Evolutionary conservation across 352 stramenopile genomes (phyloP), one percentile per base, ranked within the genome.

Genomic region (Aphanomyces stellatus): DNA sequence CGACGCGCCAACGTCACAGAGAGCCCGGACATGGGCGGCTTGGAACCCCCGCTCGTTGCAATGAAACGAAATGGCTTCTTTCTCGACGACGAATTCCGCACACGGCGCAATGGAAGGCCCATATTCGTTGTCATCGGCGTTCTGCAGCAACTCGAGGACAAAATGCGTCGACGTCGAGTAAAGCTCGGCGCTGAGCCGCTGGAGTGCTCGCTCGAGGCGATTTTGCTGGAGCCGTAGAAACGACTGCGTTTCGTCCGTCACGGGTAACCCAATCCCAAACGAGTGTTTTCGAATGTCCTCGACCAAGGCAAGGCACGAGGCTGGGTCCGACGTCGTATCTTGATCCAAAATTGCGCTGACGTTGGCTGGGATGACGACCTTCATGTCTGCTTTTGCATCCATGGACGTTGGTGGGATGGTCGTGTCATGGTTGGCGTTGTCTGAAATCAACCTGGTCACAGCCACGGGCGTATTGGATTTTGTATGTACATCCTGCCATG

Each of bases 91-190:
- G 61, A 95, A 93, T 49, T 82, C 77, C 25, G 78, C 79, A 5
- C 74, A 70, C 3, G 87, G 86, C 33, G 78, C 59, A 11, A 82
- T 73, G 8, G 53, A 51, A 1, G 46, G 7, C 6, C 71, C 62
- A 49, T 95, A 96, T 24, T 40, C 55, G 41, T 95, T 95, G 69
- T 96, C 88, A 61, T 96, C 86, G 8, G 88, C 86, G 33, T 96
- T 96, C 51, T 96, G 88, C 15, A 96, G 73, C 28, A 96, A 55
- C 67, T 96, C 88, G 24, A 96, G 77, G 51, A 95, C 81, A 51
- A 96, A 96, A 62, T 96, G 88, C 3, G 86, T 92, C 55, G 88
- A 91, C 40, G 90, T 82, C 34, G 83, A 91, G 71, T 95, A 95
- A 3, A 95, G 71, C 41, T 95, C 87, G 53, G 91, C 87, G 55